Conservation (phyloP, 2,329 filamentous ascomycete species). For the Furcasterigmium sp. region DNA sequence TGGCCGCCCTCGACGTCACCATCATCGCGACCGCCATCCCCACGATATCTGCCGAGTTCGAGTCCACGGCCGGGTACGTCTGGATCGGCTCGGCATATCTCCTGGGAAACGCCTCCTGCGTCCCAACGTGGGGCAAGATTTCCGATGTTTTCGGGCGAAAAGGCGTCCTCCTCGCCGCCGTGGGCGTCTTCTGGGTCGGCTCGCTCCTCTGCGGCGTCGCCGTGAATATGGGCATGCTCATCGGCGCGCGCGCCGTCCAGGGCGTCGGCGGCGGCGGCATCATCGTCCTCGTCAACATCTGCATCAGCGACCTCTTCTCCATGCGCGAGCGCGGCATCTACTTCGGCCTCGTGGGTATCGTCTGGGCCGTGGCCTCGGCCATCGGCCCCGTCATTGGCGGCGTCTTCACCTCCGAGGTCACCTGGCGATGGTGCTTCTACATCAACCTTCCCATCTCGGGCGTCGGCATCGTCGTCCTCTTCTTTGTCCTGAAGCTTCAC, state of each 20-base stretch:
- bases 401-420: conserved; percentile 55
- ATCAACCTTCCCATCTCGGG: conserved; percentile 43
- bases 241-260: conserved; percentile 42
- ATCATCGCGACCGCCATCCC: conserved; percentile 59
- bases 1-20: conserved; percentile 45
- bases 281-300: conserved; percentile 46
- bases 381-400: conserved; percentile 63
- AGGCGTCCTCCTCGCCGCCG: conserved; percentile 41
- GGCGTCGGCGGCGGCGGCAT: conserved; percentile 48
- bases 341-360: conserved; percentile 60
- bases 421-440: conserved; percentile 54
- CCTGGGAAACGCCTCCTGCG: conserved; percentile 61
- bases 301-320: conserved; percentile 49
- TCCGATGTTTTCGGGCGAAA: conserved; percentile 56
- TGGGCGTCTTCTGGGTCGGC: conserved; percentile 45
- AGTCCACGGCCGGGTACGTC: conserved; percentile 62
- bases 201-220: conserved; percentile 43
- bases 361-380: conserved; percentile 61
- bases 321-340: conserved; percentile 39
- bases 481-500: conserved; percentile 61
- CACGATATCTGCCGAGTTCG: conserved; percentile 52
- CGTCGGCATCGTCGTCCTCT: conserved; percentile 49
- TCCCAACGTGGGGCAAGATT: conserved; percentile 65
- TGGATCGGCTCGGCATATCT: conserved; percentile 76
- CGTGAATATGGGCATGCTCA: conserved; percentile 38